phyloP scores from a whole-genome alignment of 2,329 filamentous ascomycete genomes.

The Fusarium albosuccineum region DNA sequence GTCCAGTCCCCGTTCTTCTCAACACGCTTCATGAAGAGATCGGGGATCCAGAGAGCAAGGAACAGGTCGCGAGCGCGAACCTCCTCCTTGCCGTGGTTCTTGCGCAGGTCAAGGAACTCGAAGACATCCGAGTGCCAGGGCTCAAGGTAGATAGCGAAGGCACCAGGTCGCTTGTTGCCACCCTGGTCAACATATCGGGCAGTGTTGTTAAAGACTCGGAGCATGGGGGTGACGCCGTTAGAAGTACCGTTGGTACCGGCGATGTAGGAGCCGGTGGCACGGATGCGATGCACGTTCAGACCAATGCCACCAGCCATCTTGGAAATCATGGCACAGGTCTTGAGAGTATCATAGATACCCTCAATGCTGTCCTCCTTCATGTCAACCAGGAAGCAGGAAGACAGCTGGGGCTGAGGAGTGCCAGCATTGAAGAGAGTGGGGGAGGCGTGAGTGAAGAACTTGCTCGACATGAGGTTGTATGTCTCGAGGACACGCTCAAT shows the following conservation, averaged over 20 bases:
- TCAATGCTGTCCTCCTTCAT: constrained; percentile 99
- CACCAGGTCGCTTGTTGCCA: constrained; percentile 98
- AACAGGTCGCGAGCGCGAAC: constrained; percentile 96
- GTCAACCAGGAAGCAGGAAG: constrained; percentile 98
- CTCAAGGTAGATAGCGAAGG: constrained; percentile 98
- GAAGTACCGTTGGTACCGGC: constrained; percentile 98
- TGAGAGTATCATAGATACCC: constrained; percentile 98
- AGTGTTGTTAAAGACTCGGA: constrained; percentile 99
- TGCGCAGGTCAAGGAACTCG: constrained; percentile 95
- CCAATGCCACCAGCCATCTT: constrained; percentile 99
- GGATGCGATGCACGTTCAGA: constrained; percentile 95
- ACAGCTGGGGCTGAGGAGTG: constrained; percentile 93
- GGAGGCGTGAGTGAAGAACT: constrained; percentile 98
- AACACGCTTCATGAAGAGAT: constrained; percentile 99
- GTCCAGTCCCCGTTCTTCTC: constrained; percentile 98
- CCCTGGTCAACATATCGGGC: constrained; percentile 98
- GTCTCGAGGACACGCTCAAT: constrained; percentile 97
- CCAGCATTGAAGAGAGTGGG: constrained; percentile 98
- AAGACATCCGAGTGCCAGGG: constrained; percentile 99
- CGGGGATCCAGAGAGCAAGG: constrained; percentile 97
- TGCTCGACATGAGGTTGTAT: constrained; percentile 98
- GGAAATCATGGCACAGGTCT: constrained; percentile 99
- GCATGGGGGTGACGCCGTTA: constrained; percentile 97
- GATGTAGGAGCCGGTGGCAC: constrained; percentile 97
- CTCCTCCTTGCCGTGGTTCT: constrained; percentile 99